Evolutionary conservation across 805 yeast genomes (phyloP).

Genomic region (Phaffomyces thermotolerans): DNA sequence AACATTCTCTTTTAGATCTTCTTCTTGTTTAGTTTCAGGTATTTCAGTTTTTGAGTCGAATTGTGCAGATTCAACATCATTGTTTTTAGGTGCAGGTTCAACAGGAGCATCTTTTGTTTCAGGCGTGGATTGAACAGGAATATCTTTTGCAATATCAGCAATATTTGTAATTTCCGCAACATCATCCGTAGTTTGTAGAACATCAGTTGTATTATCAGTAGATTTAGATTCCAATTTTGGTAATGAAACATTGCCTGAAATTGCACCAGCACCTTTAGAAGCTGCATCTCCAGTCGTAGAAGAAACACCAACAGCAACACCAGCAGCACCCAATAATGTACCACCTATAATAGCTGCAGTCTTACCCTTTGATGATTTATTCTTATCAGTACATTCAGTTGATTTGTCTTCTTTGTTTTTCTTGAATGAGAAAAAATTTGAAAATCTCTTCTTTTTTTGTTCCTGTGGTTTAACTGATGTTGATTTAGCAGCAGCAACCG

Average conservation of each 20-base stretch:
- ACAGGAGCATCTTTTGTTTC: too few relatives aligned
- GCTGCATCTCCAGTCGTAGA: conserved; percentile 7
- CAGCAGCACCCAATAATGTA: conserved; percentile 9
- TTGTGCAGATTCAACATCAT: background rate
- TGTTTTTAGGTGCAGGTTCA: too few relatives aligned
- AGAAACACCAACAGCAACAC: conserved; percentile 11
- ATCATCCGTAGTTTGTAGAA: too few relatives aligned
- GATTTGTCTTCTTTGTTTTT: conserved; percentile 4
- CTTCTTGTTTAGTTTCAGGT: too few relatives aligned
- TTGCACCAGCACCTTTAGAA: conserved; percentile 18
- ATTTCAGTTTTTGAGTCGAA: background rate
- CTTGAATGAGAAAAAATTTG: conserved; percentile 6
- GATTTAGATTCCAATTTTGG: conserved; percentile 9
- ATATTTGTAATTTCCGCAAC: too few relatives aligned
- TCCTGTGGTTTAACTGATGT: conserved; percentile 1
- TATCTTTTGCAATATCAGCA: too few relatives aligned
- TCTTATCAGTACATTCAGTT: background rate
- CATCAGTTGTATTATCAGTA: background rate
- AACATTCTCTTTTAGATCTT: background rate
- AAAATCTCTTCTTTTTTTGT: conserved; percentile 7
- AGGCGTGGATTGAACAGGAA: too few relatives aligned
- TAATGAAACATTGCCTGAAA: conserved; percentile 8
- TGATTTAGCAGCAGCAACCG: background rate
- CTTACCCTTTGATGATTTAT: background rate
- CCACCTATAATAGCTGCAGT: conserved; percentile 9